Conservation (phyloP, 495 filamentous ascomycete species). For the Penicillium cosmopolitanum region DNA sequence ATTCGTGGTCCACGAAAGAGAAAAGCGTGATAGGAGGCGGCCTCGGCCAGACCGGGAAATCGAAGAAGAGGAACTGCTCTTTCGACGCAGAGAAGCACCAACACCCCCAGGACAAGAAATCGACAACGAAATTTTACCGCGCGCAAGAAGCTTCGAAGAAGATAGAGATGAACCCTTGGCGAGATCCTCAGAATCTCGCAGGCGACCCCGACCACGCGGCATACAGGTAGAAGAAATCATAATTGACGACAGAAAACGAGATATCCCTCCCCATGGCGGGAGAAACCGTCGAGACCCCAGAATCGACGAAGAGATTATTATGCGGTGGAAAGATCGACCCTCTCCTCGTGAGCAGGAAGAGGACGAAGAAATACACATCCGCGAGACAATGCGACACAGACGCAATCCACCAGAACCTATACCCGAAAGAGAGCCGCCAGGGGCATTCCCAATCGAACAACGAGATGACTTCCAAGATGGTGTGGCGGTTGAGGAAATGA, state of each 20-base stretch:
- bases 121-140: conserved; percentile 35
- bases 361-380: conserved; percentile 16
- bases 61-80: background rate
- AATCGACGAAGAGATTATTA: conserved; percentile 19
- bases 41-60: conserved; percentile 15
- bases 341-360: conserved; percentile 20
- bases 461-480: conserved; percentile 8
- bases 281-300: conserved; percentile 1
- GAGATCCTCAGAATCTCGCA: conserved; percentile 15
- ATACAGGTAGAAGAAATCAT: conserved; percentile 18
- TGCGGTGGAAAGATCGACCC: conserved; percentile 25
- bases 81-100: conserved; percentile 25
- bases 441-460: conserved; percentile 10
- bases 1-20: background rate
- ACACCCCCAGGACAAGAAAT: conserved; percentile 25
- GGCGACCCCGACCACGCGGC: conserved; percentile 13
- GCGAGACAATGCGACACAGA: conserved; percentile 11
- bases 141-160: conserved; percentile 22
- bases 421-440: conserved; percentile 15
- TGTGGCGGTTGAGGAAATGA: conserved; percentile 17
- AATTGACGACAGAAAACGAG: conserved; percentile 17
- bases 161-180: conserved; percentile 25
- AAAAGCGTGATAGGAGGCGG: conserved; percentile 5
- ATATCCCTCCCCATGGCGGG: conserved; percentile 1
- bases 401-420: conserved; percentile 12